A percentile compares a stretch with the other conserved stretches of the same genome.
phyloP scores from a whole-genome alignment of 176 grass and related monocot species.

The Lolium multiflorum region DNA sequence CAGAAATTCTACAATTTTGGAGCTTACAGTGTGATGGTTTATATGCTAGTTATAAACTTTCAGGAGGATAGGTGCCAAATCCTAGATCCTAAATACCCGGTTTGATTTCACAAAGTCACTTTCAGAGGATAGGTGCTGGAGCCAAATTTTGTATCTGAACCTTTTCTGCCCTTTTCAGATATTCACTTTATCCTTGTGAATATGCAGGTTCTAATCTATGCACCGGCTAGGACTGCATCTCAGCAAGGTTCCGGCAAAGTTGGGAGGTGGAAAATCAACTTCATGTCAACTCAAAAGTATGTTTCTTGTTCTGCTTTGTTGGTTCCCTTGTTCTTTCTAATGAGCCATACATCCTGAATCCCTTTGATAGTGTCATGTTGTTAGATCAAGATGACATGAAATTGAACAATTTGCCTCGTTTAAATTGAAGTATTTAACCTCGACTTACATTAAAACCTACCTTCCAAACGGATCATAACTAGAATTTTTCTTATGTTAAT shows the following conservation, averaged over 20 bases:
- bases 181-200: slow-evolving; percentile 35
- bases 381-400: background rate
- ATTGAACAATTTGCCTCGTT: background rate
- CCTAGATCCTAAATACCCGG: background rate
- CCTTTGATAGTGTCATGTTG: background rate
- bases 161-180: slow-evolving; percentile 6
- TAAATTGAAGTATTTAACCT: slow-evolving; percentile 1
- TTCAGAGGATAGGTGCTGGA: background rate
- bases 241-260: slow-evolving; percentile 98
- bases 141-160: background rate
- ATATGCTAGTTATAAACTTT: slow-evolving; percentile 5
- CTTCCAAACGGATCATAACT: background rate
- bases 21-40: background rate
- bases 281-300: slow-evolving; percentile 98
- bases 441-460: background rate
- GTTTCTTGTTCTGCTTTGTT: slow-evolving; percentile 38
- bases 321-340: slow-evolving; percentile 21
- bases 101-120: background rate
- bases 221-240: slow-evolving; percentile 89
- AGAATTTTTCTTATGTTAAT: background rate
- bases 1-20: slow-evolving; percentile 14
- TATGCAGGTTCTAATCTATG: slow-evolving; percentile 91
- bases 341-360: background rate
- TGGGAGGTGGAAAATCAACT: slow-evolving; percentile 96
- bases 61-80: background rate